Evolutionary conservation across 495 filamentous ascomycete species (phyloP), one percentile per base, ranked within the genome.

Genomic region (Hypoxylon trugodes): DNA sequence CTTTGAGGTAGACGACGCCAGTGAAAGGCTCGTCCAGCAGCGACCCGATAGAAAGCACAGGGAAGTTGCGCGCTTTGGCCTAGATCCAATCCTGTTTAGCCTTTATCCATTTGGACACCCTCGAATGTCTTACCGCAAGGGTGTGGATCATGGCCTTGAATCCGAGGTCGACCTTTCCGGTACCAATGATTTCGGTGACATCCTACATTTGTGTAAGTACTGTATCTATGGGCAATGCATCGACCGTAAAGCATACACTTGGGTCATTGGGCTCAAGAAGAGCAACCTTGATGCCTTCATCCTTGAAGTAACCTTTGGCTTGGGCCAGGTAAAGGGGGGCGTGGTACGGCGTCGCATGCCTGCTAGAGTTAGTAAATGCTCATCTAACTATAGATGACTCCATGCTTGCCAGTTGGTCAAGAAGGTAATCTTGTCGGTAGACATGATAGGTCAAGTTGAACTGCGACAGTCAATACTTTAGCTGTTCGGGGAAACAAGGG

Each of bases 91-190:
- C 38, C 32, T 32, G n/a, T 15, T 61, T 55, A 58, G 59, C 26
- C 25, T 38, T 9, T 2, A 5, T 48, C 40, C 5, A 33, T 55
- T 4, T 26, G 22, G 24, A 43, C 5, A 26, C 2, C 30, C 22
- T 13, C 12, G n/a, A 10, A 24, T 19, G n/a, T 70, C 79, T 53
- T 76, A 86, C 85, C 38, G 86, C 86, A 53, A 89, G 79, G 21
- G 87, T 89, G 68, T 90, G 87, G 65, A 89, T 90, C 87, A 90
- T 89, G 55, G 87, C 87, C 72, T 90, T 90, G 81, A 89, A 89
- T 30, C 86, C 87, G 75, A 89, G 84, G 72, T 89, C 87, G 38
- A 89, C 82, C 69, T 89, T 89, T 57, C 84, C 84, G 63, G 82
- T 86, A 35, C 87, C 87, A 68, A 90, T 86, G 73, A 89, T 88